phyloP scores from a whole-genome alignment of 768 basidiomycete genomes.

The Lentinula sp. region DNA sequence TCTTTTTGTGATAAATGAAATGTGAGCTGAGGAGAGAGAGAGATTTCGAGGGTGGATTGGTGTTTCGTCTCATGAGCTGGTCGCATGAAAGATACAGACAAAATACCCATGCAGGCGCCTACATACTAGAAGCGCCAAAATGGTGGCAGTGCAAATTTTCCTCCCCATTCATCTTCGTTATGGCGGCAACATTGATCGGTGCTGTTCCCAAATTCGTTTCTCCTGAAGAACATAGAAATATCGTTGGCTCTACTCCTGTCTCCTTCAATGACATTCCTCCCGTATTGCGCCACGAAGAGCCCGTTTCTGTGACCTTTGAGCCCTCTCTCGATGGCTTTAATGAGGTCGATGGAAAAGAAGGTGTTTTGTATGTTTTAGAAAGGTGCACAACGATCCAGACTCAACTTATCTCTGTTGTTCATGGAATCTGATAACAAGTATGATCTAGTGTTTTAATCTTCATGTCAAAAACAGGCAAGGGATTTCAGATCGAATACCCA shows the following conservation, averaged over 20 bases:
- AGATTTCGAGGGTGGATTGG: constrained; percentile 37
- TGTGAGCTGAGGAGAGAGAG: constrained; percentile 20
- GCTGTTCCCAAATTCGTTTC: constrained; percentile 40
- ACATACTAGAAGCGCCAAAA: background rate
- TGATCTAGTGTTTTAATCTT: constrained; percentile 64
- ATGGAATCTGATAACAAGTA: background rate
- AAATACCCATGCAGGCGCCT: too few species aligned
- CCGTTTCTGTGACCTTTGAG: constrained; percentile 63
- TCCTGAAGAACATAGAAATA: constrained; percentile 57
- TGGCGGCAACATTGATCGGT: constrained; percentile 28
- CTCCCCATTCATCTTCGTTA: background rate
- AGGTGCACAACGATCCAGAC: constrained; percentile 40
- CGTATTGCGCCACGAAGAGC: constrained; percentile 68
- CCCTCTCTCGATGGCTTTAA: constrained; percentile 62
- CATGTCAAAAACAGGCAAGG: constrained; percentile 61
- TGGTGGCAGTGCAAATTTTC: background rate
- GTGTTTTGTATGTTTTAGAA: constrained; percentile 81
- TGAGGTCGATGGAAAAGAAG: constrained; percentile 42
- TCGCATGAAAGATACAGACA: constrained; percentile 10
- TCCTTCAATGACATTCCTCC: constrained; percentile 86
- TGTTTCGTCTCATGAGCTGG: constrained; percentile 69
- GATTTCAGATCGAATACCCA: constrained; percentile 85
- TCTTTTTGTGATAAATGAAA: constrained; percentile 45
- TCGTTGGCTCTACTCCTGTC: constrained; percentile 75
- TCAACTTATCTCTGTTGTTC: background rate